Base-by-base conservation (phyloP, 2,329 filamentous ascomycete species). In the Neonectria coccinea region DNA sequence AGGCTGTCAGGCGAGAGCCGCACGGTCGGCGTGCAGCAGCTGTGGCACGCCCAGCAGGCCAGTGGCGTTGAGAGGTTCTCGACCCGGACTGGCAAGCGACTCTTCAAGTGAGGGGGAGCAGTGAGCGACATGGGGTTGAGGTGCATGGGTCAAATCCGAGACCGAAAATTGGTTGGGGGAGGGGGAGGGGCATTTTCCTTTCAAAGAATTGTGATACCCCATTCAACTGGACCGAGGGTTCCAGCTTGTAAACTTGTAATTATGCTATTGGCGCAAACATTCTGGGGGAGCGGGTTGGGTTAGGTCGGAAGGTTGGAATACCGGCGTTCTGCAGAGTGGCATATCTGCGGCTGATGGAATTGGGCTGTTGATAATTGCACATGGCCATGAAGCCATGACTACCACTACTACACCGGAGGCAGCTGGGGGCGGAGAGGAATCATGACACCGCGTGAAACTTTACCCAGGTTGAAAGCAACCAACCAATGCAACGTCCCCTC, bases 1-100 rank as follows among this genome's bases (percentile, higher is more conserved):
- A 90, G 87, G 75, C 77, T 85, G 48, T 82, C 86, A 25, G 81
- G 86, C 4, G 90, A 91, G 72, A 89, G 89, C 36, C 88, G 88
- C 0, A 88, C 87, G 3, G 84, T 88, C 4, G 88, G 88, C 4
- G 84, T 87, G 69, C 81, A 89, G 67, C 82, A 85, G 68, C 75
- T 89, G 14, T 90, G 87, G 86, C 86, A 90, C 68, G 79, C 83
- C 18, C 88, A 91, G 73, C 85, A 88, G 59, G 79, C 81, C 42
- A 88, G 83, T 60, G 88, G 88, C 0, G 83, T 85, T 0, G 88
- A 90, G 70, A 80, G 88, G 33, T 91, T 90, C 60, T 84, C 85
- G 0, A 80, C 83, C 1, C 79, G 82, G 50, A 86, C 85, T 1
- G 84, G 86, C 2, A 82, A 81, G 64, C 79, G 84, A 42, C 78